Base-by-base conservation (phyloP, 2,329 filamentous ascomycete genomes). In the Scleromitrula shiraiana region DNA sequence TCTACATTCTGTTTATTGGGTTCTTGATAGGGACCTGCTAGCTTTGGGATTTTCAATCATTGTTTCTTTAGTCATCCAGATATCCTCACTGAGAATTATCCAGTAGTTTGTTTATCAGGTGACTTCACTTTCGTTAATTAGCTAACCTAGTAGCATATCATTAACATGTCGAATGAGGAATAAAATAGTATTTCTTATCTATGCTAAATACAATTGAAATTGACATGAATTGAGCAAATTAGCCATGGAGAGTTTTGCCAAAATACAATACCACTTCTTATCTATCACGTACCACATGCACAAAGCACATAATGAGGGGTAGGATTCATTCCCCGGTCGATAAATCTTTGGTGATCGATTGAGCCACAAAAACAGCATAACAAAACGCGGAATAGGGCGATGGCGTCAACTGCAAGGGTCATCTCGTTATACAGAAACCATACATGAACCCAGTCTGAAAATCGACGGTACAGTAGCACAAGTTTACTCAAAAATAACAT, bases 401-500 rank as follows among this genome's bases (percentile, higher is more conserved):
- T 50, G 47, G 41, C 46, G 41, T 50, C 47, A 50, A 33, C 15
- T 22, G 35, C 47, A 46, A 38, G 47, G 47, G 39, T 46, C 17
- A 50, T 50, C 46, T 33, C 47, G 47, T 32, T 37, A 50, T 41
- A 12, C 17, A 8, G 20, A 24, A 7, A 20, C 8, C 22, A 17
- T 8, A 36, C 2, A 22, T 22, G 12, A 29, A 29, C 7, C n/a
- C 12, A 15, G 15, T 12, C 17, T 14, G 15, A n/a, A n/a, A n/a
- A n/a, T n/a, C 23, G 22, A 35, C 14, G 10, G 33, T 26, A 19
- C 9, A 47, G 12, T 37, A 17, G 12, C 15, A 37, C 19, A 19
- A 15, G 15, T 10, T 19, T n/a, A n/a, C n/a, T n/a, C n/a, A n/a
- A 37, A 19, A 19, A 19, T 19, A 37, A 2, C 22, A 35, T 41